These are phyloP conservation scores for Nematocida ironsii DNA, from an alignment of 371 early-diverging fungal species.

Conservation along the genomic window DNA sequence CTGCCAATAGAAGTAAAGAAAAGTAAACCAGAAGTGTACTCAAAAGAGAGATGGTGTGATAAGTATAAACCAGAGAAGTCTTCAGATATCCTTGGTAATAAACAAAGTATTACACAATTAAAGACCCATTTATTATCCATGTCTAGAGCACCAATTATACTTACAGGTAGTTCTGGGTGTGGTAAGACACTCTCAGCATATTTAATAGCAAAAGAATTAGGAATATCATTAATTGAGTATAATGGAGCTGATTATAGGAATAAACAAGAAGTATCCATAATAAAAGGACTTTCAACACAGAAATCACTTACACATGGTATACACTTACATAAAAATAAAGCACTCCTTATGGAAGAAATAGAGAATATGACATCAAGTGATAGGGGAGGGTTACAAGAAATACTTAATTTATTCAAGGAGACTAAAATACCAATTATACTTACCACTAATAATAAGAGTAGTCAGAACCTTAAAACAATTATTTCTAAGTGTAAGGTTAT, in stretches of 20 bases:
- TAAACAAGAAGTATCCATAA: conserved; percentile 72
- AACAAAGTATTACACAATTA: conserved; percentile 73
- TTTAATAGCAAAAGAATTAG: conserved; percentile 76
- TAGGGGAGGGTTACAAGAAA: conserved; percentile 87
- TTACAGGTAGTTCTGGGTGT: conserved; percentile 94
- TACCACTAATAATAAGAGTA: conserved; percentile 91
- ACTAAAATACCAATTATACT: conserved; percentile 92
- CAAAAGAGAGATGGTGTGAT: conserved; percentile 77
- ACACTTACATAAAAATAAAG: conserved; percentile 52
- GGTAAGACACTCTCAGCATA: conserved; percentile 96
- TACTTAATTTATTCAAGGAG: conserved; percentile 82
- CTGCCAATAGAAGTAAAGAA: conserved; percentile 60
- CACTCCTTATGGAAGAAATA: conserved; percentile 98
- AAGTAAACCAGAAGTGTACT: conserved; percentile 13
- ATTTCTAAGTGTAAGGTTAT: conserved; percentile 82
- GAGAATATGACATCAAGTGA: conserved; percentile 95
- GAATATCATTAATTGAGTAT: conserved; percentile 84
- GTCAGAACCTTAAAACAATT: conserved; percentile 82
- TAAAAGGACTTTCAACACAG: conserved; percentile 66
- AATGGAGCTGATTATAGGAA: conserved; percentile 96
- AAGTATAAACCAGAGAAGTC: conserved; percentile 82
- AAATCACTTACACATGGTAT: conserved; percentile 29
- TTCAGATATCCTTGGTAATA: conserved; percentile 87
- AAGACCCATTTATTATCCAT: conserved; percentile 70
- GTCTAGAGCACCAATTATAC: conserved; percentile 74